Conservation (phyloP, 805 yeast species). For the Cyberlindnera euphorbiiphila region DNA sequence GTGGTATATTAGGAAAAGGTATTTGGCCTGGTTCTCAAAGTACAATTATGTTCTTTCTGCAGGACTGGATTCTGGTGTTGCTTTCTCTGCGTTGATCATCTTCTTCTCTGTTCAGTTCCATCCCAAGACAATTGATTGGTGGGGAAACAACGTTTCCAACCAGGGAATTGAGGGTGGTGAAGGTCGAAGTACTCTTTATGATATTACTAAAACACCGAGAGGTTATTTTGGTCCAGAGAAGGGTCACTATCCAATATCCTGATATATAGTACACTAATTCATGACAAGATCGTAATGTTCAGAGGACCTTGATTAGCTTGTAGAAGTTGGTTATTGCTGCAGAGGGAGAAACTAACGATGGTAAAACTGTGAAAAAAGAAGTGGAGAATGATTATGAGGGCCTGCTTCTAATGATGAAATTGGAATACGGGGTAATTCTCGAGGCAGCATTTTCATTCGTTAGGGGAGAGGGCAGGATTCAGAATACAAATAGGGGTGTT, state of each 20-base stretch:
- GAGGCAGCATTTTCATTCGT: no score
- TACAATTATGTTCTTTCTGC: constrained; percentile 50
- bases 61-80: constrained; percentile 57
- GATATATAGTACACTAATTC: no score
- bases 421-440: no score
- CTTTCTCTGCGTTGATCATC: constrained; percentile 45
- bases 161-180: constrained; percentile 36
- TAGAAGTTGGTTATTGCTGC: no score
- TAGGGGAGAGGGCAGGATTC: no score
- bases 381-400: no score
- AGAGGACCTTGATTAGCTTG: no score
- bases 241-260: constrained; percentile 17
- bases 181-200: constrained; percentile 20
- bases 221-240: constrained; percentile 24
- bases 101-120: constrained; percentile 50
- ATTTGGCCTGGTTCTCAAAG: constrained; percentile 49
- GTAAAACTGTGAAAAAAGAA: no score
- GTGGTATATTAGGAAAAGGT: constrained; percentile 38
- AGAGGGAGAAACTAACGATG: no score
- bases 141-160: constrained; percentile 53
- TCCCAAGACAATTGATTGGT: constrained; percentile 47
- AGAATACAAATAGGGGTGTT: no score
- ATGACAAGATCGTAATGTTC: no score
- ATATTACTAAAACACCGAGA: constrained; percentile 9
- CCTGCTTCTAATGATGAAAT: no score